Conservation (phyloP, 768 basidiomycete species). For the Rhizopogon sp. region DNA sequence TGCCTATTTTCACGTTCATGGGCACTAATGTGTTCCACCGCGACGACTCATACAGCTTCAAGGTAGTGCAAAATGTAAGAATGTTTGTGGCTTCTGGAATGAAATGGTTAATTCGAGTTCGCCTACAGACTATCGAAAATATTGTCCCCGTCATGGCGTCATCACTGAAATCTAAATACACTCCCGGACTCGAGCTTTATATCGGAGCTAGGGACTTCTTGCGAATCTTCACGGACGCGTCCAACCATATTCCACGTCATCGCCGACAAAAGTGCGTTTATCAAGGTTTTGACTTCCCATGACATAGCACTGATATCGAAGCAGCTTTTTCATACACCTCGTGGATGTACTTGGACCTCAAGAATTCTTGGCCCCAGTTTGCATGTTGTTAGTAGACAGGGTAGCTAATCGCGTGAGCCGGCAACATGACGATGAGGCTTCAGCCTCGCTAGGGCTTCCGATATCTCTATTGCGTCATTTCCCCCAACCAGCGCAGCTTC, state of each 20-base stretch:
- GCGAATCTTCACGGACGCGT: constrained; percentile 89
- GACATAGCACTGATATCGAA: constrained; percentile 4
- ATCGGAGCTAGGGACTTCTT: constrained; percentile 76
- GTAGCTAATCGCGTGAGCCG: constrained; percentile 63
- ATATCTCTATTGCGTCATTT: constrained; percentile 59
- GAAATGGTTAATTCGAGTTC: background rate
- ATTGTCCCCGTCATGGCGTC: constrained; percentile 92
- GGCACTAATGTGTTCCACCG: constrained; percentile 97
- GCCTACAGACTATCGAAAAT: constrained; percentile 75
- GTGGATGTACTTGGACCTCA: constrained; percentile 73
- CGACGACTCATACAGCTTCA: constrained; percentile 93
- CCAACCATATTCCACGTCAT: constrained; percentile 88
- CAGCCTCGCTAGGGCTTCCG: constrained; percentile 58
- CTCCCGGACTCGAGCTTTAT: constrained; percentile 54
- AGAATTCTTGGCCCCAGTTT: constrained; percentile 78
- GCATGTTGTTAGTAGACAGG: constrained; percentile 83
- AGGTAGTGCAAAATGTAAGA: constrained; percentile 85
- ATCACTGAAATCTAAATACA: constrained; percentile 60
- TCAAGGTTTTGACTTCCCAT: background rate
- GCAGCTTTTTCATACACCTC: constrained; percentile 86
- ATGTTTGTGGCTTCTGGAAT: background rate
- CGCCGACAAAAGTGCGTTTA: constrained; percentile 74
- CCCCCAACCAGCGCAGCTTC: constrained; percentile 40
- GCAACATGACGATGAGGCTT: constrained; percentile 55
- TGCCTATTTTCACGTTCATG: constrained; percentile 99